These are phyloP conservation scores for Musa troglodytarum DNA, from an alignment of 176 grass and related monocot genomes.

Conservation along the genomic window DNA sequence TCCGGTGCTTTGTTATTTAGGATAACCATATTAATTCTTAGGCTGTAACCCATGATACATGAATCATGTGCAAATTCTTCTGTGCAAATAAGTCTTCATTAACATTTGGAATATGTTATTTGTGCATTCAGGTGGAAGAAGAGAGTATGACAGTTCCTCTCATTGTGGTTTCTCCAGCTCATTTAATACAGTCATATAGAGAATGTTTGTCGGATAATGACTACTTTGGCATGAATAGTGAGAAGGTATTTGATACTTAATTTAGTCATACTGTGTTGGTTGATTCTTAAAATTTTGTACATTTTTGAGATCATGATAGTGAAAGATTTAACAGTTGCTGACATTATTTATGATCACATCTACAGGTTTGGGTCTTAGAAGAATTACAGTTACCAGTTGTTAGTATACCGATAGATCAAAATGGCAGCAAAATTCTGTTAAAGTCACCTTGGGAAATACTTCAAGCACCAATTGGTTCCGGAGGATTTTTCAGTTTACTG, in stretches of 20 bases:
- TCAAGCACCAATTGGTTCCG: slow-evolving; percentile 53
- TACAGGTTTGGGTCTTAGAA: slow-evolving; percentile 78
- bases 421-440: slow-evolving; percentile 46
- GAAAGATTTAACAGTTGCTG: not conserved
- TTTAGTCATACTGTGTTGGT: not conserved
- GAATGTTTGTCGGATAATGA: slow-evolving; percentile 46
- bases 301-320: not conserved
- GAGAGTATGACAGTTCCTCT: slow-evolving; percentile 27
- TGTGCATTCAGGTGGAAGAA: slow-evolving; percentile 38
- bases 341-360: not conserved
- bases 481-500: slow-evolving; percentile 58
- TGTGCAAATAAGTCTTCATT: no score
- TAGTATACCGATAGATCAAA: slow-evolving; percentile 32
- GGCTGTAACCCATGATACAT: no score
- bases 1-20: not conserved
- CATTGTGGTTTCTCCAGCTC: slow-evolving; percentile 44
- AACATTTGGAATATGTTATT: not conserved
- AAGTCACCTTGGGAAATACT: slow-evolving; percentile 75
- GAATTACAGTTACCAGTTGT: slow-evolving; percentile 59
- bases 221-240: slow-evolving; percentile 59
- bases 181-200: slow-evolving; percentile 36
- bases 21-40: not conserved
- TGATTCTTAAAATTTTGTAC: not conserved
- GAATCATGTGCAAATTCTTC: no score
- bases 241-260: slow-evolving; percentile 40